Evolutionary conservation across 2,329 filamentous ascomycete species (phyloP), one percentile per base, ranked within the genome.

Genomic region (Curvularia sp.): DNA sequence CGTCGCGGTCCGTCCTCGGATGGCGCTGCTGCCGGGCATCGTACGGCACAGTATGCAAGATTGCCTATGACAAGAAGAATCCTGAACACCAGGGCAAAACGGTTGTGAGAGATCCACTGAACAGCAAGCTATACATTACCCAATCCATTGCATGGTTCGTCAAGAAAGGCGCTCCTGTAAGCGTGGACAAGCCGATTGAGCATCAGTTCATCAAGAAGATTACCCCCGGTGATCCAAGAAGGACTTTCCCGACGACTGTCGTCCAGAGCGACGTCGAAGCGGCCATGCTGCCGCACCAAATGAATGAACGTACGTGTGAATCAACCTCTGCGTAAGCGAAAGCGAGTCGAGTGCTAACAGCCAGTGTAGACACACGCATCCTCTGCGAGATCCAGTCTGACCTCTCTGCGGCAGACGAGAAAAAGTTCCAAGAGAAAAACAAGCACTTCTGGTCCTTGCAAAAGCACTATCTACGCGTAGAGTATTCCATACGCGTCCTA

Each of bases 1-100:
- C 77, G 13, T 75, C 73, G 1, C 70, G 74, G 2, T 72, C 81
- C 0, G 80, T 84, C 0, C 74, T 86, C 1, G 72, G 72, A 0
- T 76, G 73, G 74, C 69, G 75, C 3, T 78, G 75, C 54, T 77
- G 74, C 54, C 65, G 76, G 13, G 73, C 76, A 3, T 71, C 67
- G 0, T 78, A 78, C 48, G 76, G 76, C 21, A 77, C 74, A 0
- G 61, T 74, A 13, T 78, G 76, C 63, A 78, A 77, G 62, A 69
- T 77, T 8, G 51, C 70, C 9, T 77, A 76, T 53, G 68, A 78
- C 47, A 68, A 69, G 50, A 66, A 70, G 19, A 73, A 76, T n/a
- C 68, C 72, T 2, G 64, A 71, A 0, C 76, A 77, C 57, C 47
- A 55, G 1, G 66, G 66, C 1, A 71, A 68, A 34, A 27, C 65